Evolutionary conservation across 1,139 yeast genomes (phyloP).

Genomic region (Pneumocystis jirovecii): DNA sequence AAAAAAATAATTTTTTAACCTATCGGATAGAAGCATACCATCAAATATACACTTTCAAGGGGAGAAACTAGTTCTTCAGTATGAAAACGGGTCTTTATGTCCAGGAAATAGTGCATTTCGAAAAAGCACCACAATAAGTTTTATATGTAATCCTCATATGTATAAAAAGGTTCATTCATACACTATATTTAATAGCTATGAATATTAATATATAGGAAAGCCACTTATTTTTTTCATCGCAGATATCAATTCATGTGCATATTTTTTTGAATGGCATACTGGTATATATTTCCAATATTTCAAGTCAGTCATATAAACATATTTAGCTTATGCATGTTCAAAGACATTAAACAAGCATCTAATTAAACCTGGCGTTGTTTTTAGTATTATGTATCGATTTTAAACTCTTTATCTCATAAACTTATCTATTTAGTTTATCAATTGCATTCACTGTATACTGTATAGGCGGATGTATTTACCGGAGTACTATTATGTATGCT

Average conservation of each 20-base stretch:
- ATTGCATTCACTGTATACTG: background rate
- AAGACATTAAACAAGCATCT: background rate
- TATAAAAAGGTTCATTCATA: constrained; percentile 17
- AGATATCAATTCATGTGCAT: constrained; percentile 58
- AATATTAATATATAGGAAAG: constrained; percentile 22
- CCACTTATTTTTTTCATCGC: constrained; percentile 64
- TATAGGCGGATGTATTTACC: background rate
- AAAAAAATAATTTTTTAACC: background rate
- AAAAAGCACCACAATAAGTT: constrained; percentile 54
- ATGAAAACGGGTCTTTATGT: constrained; percentile 61
- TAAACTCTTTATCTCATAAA: background rate
- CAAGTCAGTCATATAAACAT: background rate
- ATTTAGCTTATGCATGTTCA: background rate
- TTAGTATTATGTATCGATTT: background rate
- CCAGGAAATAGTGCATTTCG: constrained; percentile 34
- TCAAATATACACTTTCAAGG: constrained; percentile 55
- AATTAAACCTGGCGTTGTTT: background rate
- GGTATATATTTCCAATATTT: background rate
- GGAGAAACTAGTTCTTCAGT: constrained; percentile 52
- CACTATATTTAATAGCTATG: background rate
- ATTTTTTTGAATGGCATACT: constrained; percentile 71
- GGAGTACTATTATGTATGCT: background rate
- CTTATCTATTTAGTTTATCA: background rate
- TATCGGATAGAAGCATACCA: constrained; percentile 15
- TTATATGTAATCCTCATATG: constrained; percentile 69